Conservation (phyloP, 495 filamentous ascomycete species). For the Xylaria telfairii region DNA sequence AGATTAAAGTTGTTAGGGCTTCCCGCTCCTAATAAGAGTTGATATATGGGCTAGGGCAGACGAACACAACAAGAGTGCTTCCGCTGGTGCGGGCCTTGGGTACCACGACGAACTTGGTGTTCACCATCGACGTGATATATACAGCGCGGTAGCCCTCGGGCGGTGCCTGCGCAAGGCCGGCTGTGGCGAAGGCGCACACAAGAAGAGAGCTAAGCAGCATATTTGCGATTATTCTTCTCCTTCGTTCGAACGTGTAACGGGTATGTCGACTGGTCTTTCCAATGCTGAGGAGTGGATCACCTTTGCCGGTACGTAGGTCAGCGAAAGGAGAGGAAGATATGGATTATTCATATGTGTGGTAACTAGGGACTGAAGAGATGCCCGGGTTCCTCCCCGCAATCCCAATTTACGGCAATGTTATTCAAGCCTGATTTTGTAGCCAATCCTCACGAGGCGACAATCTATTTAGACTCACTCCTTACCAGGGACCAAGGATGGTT, state of each 20-base stretch:
- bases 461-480: constrained; percentile 33
- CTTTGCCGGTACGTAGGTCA: constrained; percentile 14
- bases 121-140: constrained; percentile 56
- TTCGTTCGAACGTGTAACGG: constrained; percentile 12
- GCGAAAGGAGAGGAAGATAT: constrained; percentile 1
- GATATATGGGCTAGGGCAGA: constrained; percentile 19
- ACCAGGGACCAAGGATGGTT: constrained; percentile 15
- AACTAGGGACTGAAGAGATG: neutral
- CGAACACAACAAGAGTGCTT: constrained; percentile 50
- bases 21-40: neutral
- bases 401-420: constrained; percentile 19
- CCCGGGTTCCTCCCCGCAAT: neutral
- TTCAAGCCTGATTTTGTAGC: constrained; percentile 33
- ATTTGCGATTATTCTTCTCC: constrained; percentile 27
- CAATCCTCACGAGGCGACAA: constrained; percentile 26
- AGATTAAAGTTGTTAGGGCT: neutral
- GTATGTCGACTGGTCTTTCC: constrained; percentile 24
- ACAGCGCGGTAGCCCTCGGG: constrained; percentile 54
- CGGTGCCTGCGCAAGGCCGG: constrained; percentile 50
- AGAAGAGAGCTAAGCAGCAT: constrained; percentile 51
- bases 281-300: constrained; percentile 17
- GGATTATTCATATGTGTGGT: constrained; percentile 8
- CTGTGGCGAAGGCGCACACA: constrained; percentile 50
- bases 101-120: constrained; percentile 58
- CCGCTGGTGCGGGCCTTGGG: constrained; percentile 47